Evolutionary conservation across 202 grass and related monocot species (phyloP), one percentile per base, ranked within the genome.

Genomic region (Bolboschoenoplectus hybrid): DNA sequence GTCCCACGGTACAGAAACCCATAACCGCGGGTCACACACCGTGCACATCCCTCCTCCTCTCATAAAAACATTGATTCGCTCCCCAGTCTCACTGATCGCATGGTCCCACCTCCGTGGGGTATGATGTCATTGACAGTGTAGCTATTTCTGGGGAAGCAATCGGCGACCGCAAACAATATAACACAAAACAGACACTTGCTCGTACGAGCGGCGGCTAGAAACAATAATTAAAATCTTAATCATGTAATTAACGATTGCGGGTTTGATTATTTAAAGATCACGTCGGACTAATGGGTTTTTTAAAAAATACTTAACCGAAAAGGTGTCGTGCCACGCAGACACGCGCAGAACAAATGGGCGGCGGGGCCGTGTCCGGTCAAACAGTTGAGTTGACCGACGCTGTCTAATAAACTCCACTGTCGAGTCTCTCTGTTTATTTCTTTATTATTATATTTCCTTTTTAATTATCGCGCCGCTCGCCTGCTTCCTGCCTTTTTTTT

Each of bases 161-260:
- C 60, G 53, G 53, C 8, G 52, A 3, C 11, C 34, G 4, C 9
- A 57, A 38, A 56, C 34, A 55, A 32, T 13, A 32, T 53, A 55
- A 50, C 19, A 38, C 8, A 62, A 12, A 10, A 63, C 55, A 11
- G 36, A 39, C 35, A 62, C 77, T 63, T 81, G 77, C 0, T 9
- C 6, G 36, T 81, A 64, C 32, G 39, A 81, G 78, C 78, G 39
- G 78, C 78, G 78, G 78, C 78, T 39, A 38, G 9, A 35, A 80
- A 58, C 40, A 80, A 50, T 10, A 47, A 56, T 26, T 26, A 26
- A 26, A 26, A 26, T 26, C 26, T 55, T 60, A 51, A 81, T 60
- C 20, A 61, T 44, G 26, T 20, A 63, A 81, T 81, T 20, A 45
- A 32, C 38, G 52, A 60, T 56, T 80, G 55, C 0, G 50, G 26